Base-by-base conservation (phyloP, 2,329 filamentous ascomycete species). In the Macroventuria anomochaeta region DNA sequence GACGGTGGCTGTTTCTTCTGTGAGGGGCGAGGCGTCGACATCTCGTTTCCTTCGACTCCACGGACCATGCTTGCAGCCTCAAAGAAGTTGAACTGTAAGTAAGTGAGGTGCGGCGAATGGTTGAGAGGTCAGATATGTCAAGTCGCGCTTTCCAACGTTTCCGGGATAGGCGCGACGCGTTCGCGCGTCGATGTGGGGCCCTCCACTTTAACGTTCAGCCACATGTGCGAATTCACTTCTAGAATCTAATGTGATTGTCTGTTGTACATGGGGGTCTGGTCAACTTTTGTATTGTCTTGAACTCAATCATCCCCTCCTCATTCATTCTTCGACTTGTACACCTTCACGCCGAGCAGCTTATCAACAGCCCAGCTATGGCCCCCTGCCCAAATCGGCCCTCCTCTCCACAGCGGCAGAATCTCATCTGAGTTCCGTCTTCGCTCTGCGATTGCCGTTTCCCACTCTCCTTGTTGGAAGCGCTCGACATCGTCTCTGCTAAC, bases 1-100 rank as follows among this genome's bases (percentile, higher is more conserved):
- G 76, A 75, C 37, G 76, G 74, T 37, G 75, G 74, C 34, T 77
- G 70, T 65, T 83, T 83, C 67, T 77, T 79, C 43, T 76, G 72
- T 44, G 76, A 75, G 32, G 77, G 54, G 31, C 71, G 70, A 40
- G 77, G 77, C 1, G 77, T 80, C 28, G 75, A 72, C 62, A 80
- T 75, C 51, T 79, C 76, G 64, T 79, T 79, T 17, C 77, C 77
- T 63, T 79, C 78, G 34, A 79, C 74, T 15, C 77, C 77, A 40
- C 77, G 73, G 38, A 72, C 77, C 77, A 80, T 80, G 26, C 20
- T 55, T 15, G 46, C 28, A 38, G 20, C 6, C 28, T 40, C 29
- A 28, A 32, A 52, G 3, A 12, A 36, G 25, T n/a, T 21, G 36
- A 25, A 26, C 17, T 11, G 11, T n/a, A 12, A 38, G n/a, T 28